These are phyloP conservation scores for Fonsecaea pedrosoi DNA, from an alignment of 2,329 filamentous ascomycete genomes.

Conservation along the genomic window DNA sequence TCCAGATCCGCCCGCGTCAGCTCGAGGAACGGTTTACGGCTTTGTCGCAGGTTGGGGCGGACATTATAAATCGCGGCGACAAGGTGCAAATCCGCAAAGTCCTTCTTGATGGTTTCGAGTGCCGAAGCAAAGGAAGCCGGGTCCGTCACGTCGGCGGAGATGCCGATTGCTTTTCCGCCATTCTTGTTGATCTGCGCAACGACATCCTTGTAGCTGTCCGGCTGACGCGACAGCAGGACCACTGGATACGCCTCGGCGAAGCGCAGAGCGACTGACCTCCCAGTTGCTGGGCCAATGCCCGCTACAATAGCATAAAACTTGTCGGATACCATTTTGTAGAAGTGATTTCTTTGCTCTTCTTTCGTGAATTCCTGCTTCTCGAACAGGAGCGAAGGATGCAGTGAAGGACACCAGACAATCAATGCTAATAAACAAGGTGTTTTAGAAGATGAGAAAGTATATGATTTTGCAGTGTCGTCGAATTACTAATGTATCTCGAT, in stretches of 20 bases:
- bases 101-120: slow-evolving; percentile 53
- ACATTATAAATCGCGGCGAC: slow-evolving; percentile 62
- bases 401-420: neutral
- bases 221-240: slow-evolving; percentile 73
- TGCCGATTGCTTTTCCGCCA: slow-evolving; percentile 74
- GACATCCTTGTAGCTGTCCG: slow-evolving; percentile 69
- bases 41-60: slow-evolving; percentile 30
- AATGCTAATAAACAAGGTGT: neutral
- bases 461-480: neutral
- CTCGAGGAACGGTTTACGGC: slow-evolving; percentile 43
- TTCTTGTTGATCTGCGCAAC: slow-evolving; percentile 70
- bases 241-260: slow-evolving; percentile 73
- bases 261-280: slow-evolving; percentile 55
- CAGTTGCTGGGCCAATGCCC: slow-evolving; percentile 53
- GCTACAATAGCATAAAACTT: slow-evolving; percentile 51
- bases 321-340: slow-evolving; percentile 6
- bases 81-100: slow-evolving; percentile 47
- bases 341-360: neutral
- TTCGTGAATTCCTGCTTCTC: neutral
- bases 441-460: neutral
- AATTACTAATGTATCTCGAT: neutral
- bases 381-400: neutral
- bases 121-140: slow-evolving; percentile 54
- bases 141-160: slow-evolving; percentile 70
- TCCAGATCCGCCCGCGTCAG: slow-evolving; percentile 38